Evolutionary conservation across 345 rosid genomes (phyloP).

Genomic region (Cardamine resedifolia): DNA sequence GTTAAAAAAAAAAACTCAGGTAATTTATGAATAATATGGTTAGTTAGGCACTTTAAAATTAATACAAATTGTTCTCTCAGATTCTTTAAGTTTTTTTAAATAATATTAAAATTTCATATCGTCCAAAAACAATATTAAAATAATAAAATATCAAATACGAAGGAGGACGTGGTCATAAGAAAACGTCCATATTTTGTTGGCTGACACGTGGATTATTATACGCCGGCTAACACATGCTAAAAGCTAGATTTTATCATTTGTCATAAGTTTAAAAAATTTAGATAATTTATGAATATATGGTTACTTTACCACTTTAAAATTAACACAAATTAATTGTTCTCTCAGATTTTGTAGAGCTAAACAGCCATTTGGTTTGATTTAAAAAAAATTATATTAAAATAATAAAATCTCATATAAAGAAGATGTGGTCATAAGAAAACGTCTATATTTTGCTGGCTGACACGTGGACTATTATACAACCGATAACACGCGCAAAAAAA

Average conservation of each 20-base stretch:
- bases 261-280: background rate
- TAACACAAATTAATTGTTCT: background rate
- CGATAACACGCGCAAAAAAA: slow-evolving; percentile 11
- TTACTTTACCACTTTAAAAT: background rate
- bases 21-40: background rate
- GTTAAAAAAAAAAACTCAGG: background rate
- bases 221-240: no score
- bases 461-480: slow-evolving; percentile 12
- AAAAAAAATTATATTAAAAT: no score
- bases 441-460: slow-evolving; percentile 10
- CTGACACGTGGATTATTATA: no score
- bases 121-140: no score
- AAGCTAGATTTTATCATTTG: no score
- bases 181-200: no score
- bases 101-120: no score
- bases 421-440: background rate
- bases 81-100: no score
- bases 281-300: background rate
- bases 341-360: slow-evolving; percentile 18
- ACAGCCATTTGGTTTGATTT: no score
- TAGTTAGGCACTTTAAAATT: background rate
- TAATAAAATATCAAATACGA: no score
- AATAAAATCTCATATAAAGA: background rate
- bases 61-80: slow-evolving; percentile 9
- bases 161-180: no score